Conservation (phyloP, 2,329 filamentous ascomycete genomes). For the Pseudogymnoascus sp. region DNA sequence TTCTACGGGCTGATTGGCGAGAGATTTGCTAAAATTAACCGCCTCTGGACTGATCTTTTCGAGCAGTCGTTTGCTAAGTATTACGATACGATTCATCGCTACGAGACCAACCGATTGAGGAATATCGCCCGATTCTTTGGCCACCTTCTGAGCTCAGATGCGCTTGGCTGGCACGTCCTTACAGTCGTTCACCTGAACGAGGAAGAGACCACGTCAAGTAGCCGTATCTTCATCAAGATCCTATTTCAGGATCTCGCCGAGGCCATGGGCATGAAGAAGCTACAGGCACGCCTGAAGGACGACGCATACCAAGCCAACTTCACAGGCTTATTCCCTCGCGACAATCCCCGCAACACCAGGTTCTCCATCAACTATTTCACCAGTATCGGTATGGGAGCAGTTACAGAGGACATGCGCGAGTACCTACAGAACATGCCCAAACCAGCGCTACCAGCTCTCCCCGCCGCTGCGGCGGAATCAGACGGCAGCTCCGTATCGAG, state of each 20-base stretch:
- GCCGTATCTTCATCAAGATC: constrained; percentile 97
- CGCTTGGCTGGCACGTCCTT: constrained; percentile 86
- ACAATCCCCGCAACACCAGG: constrained; percentile 81
- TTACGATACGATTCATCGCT: constrained; percentile 95
- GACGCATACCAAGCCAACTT: constrained; percentile 71
- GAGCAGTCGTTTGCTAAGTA: constrained; percentile 86
- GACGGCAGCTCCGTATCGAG: constrained; percentile 61
- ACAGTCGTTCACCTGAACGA: constrained; percentile 84
- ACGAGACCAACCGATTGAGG: constrained; percentile 88
- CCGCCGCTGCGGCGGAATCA: constrained; percentile 47
- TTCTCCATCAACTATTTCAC: constrained; percentile 99
- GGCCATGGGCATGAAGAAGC: constrained; percentile 72
- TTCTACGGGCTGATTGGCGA: constrained; percentile 94
- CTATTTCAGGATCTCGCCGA: constrained; percentile 88
- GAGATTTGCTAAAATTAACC: constrained; percentile 90
- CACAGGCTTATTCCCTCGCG: constrained; percentile 79
- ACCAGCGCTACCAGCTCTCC: constrained; percentile 64
- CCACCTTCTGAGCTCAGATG: constrained; percentile 79
- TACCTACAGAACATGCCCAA: constrained; percentile 84
- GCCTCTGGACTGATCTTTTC: constrained; percentile 88
- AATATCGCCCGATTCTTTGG: constrained; percentile 96
- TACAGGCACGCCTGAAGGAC: constrained; percentile 70
- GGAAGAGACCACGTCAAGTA: constrained; percentile 92
- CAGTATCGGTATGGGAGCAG: constrained; percentile 86
- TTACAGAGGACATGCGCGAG: constrained; percentile 94